Percentiles rank a stretch among this genome's conserved stretches.
These are phyloP conservation scores for Pseudopithomyces chartarum DNA, from an alignment of 2,329 filamentous ascomycete genomes.

Conservation along the genomic window DNA sequence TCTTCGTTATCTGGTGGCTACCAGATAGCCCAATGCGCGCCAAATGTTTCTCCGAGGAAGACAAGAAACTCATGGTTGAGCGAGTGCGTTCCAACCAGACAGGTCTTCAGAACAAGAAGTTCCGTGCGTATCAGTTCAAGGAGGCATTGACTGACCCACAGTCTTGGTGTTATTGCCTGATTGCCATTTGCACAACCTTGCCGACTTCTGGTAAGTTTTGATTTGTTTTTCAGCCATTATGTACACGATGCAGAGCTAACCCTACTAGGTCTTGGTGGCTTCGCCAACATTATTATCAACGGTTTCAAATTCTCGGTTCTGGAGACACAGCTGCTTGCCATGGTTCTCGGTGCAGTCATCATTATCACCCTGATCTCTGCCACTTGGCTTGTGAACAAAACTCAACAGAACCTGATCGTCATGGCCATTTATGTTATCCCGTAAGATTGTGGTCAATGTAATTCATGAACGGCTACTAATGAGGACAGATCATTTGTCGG, in stretches of 20 bases:
- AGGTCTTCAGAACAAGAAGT: slow-evolving; percentile 54
- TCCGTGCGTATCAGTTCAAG: slow-evolving; percentile 58
- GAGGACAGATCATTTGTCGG: slow-evolving; percentile 67
- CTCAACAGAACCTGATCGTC: slow-evolving; percentile 68
- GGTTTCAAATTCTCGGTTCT: slow-evolving; percentile 67
- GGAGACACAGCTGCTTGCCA: slow-evolving; percentile 73
- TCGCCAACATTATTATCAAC: slow-evolving; percentile 76
- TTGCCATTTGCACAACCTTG: slow-evolving; percentile 73
- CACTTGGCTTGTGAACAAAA: slow-evolving; percentile 70
- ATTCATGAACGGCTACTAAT: slow-evolving; percentile 7
- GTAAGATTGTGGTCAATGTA: slow-evolving; percentile 47
- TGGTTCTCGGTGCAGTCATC: slow-evolving; percentile 76
- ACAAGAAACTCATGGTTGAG: slow-evolving; percentile 63
- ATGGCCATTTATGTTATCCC: slow-evolving; percentile 71
- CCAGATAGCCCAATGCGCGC: slow-evolving; percentile 72
- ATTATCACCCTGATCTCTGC: slow-evolving; percentile 71
- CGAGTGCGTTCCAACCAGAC: slow-evolving; percentile 54
- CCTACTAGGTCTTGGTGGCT: slow-evolving; percentile 69
- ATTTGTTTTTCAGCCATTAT: background rate
- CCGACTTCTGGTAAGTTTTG: slow-evolving; percentile 56
- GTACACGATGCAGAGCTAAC: background rate
- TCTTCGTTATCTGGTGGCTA: slow-evolving; percentile 55
- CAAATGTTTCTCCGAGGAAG: slow-evolving; percentile 69
- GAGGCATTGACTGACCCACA: slow-evolving; percentile 69
- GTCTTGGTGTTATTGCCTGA: slow-evolving; percentile 59